Percentiles rank a stretch among this genome's conserved stretches.
Evolutionary conservation across 1,284 basidiomycete genomes (phyloP).

Genomic region (Hortiboletus rubellus): DNA sequence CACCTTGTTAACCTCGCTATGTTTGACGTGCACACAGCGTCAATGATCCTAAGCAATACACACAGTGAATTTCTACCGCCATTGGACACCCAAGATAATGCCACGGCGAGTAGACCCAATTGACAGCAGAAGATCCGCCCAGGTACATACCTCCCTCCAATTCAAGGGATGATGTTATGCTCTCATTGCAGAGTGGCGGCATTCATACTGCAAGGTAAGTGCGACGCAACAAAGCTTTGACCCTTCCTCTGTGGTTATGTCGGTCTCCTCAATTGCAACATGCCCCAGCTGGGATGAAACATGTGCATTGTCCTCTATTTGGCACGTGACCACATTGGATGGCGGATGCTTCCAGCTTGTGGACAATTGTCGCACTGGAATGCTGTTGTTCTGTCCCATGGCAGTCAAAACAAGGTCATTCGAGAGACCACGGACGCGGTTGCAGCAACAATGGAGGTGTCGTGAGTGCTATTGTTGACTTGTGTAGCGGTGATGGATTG

Average conservation of each 20-base stretch:
- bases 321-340: not conserved
- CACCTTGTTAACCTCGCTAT: not conserved
- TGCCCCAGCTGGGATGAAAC: not conserved
- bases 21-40: not conserved
- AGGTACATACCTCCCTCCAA: not conserved
- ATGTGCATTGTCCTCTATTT: not conserved
- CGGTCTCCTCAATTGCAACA: not conserved
- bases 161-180: not conserved
- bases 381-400: not conserved
- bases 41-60: not conserved
- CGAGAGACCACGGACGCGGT: not conserved
- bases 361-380: conserved; percentile 9
- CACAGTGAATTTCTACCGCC: not conserved
- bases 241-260: not conserved
- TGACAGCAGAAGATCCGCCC: not conserved
- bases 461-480: conserved; percentile 12
- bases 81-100: not conserved
- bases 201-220: not conserved
- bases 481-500: conserved; percentile 27
- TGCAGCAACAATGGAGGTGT: not conserved
- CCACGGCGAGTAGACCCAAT: not conserved
- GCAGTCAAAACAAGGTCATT: not conserved
- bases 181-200: not conserved
- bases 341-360: not conserved
- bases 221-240: not conserved